A percentile compares a stretch with the other conserved stretches of the same genome.
Conservation (phyloP, 2,329 filamentous ascomycete species). For the Bisporella sp. region DNA sequence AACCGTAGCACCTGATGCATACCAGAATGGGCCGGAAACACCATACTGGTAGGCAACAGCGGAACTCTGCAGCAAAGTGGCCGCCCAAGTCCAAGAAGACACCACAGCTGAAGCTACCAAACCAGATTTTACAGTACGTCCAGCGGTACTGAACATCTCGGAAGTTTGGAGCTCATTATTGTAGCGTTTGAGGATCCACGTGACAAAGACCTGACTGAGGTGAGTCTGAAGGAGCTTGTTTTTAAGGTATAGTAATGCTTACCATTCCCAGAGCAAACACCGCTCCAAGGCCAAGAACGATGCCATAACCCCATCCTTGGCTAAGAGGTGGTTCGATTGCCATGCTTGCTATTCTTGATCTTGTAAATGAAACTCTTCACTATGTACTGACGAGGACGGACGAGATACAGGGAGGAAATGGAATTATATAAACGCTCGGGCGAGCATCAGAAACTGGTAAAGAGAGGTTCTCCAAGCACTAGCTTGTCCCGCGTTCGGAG, state of each 20-base stretch:
- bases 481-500: no score
- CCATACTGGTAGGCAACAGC: slow-evolving; percentile 78
- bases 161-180: slow-evolving; percentile 79
- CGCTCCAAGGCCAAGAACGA: slow-evolving; percentile 53
- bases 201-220: slow-evolving; percentile 24
- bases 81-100: slow-evolving; percentile 89
- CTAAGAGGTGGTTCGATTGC: slow-evolving; percentile 25
- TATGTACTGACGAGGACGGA: no score
- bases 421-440: no score
- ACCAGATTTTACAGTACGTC: slow-evolving; percentile 81
- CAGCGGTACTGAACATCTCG: slow-evolving; percentile 88
- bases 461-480: no score
- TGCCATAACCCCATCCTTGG: slow-evolving; percentile 53
- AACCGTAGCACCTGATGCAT: slow-evolving; percentile 66
- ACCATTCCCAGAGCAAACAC: slow-evolving; percentile 60
- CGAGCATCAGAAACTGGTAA: no score
- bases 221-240: not conserved
- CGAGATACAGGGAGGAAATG: no score
- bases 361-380: no score
- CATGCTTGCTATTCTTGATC: slow-evolving; percentile 12
- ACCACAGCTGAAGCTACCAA: slow-evolving; percentile 86
- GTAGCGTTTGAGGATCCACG: slow-evolving; percentile 39
- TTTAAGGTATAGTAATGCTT: slow-evolving; percentile 5
- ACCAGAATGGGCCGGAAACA: slow-evolving; percentile 60
- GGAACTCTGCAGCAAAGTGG: slow-evolving; percentile 71